Percentiles rank a stretch among this genome's conserved stretches.
phyloP scores from a whole-genome alignment of 2,329 filamentous ascomycete genomes.

The Samsoniella hepiali region DNA sequence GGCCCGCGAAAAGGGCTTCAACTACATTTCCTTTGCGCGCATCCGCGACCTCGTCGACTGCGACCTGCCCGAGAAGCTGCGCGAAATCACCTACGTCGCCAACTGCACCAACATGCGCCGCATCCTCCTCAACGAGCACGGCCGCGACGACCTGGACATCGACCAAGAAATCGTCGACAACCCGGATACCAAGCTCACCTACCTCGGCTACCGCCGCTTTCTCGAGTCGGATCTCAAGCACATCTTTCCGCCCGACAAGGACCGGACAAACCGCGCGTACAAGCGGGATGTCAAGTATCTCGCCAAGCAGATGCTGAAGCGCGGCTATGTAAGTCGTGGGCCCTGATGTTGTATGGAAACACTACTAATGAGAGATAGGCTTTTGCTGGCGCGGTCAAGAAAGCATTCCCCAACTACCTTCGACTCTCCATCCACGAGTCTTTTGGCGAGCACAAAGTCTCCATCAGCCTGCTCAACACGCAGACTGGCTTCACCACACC shows the following conservation, averaged over 20 bases:
- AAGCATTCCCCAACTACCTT: constrained; percentile 27
- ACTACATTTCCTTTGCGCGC: constrained; percentile 44
- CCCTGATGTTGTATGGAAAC: too few species aligned
- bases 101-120: constrained; percentile 31
- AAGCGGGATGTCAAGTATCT: constrained; percentile 28
- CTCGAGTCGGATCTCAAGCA: constrained; percentile 30
- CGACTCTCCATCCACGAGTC: constrained; percentile 33
- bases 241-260: constrained; percentile 26
- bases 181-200: constrained; percentile 29
- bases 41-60: constrained; percentile 44
- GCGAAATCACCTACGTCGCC: constrained; percentile 39
- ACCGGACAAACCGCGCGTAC: constrained; percentile 25
- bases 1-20: constrained; percentile 35
- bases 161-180: constrained; percentile 29
- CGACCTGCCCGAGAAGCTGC: constrained; percentile 35
- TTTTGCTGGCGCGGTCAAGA: constrained; percentile 29
- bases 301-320: constrained; percentile 32
- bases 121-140: constrained; percentile 27
- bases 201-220: constrained; percentile 30
- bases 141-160: constrained; percentile 27
- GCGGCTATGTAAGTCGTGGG: constrained; percentile 27
- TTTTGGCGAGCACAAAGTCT: constrained; percentile 27
- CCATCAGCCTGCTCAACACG: constrained; percentile 30
- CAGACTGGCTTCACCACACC: constrained; percentile 31
- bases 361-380: constrained; percentile 23